phyloP scores from a whole-genome alignment of 495 filamentous ascomycete species.

The Tuber aestivum region DNA sequence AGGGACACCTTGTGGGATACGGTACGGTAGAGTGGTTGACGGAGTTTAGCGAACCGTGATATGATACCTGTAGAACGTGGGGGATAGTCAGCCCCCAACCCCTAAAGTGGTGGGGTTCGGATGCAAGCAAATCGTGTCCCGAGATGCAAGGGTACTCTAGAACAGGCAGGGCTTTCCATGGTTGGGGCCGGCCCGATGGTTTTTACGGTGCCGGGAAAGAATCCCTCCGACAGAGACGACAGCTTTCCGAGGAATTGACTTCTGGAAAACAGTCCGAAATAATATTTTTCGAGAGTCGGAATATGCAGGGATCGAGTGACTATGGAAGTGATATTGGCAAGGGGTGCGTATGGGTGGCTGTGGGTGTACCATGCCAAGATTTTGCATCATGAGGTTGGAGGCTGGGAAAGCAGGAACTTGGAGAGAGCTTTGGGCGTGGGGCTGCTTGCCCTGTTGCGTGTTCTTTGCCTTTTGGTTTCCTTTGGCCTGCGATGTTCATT shows the following conservation, averaged over 20 bases:
- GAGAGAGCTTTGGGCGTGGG: not conserved
- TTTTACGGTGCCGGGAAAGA: not conserved
- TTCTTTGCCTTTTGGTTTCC: not conserved
- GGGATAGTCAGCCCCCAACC: not conserved
- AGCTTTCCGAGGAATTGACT: not conserved
- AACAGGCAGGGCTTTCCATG: not conserved
- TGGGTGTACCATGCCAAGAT: not conserved
- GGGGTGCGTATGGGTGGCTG: not conserved
- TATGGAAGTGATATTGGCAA: not conserved
- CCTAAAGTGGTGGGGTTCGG: not conserved
- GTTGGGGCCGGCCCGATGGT: not conserved
- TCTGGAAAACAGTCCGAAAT: not conserved
- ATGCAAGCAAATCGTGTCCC: not conserved
- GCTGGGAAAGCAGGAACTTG: not conserved
- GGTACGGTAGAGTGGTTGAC: not conserved
- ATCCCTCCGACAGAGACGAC: not conserved
- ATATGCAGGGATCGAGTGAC: not conserved
- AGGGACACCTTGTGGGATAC: not conserved
- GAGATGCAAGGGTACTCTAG: slow-evolving; percentile 1
- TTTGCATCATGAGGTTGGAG: not conserved
- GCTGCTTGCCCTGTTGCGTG: not conserved
- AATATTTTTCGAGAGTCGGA: not conserved
- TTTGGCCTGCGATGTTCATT: not conserved
- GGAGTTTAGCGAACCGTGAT: not conserved
- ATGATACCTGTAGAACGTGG: no score